Percentiles rank a stretch among this genome's conserved stretches.
These are phyloP conservation scores for Globisporangium orthogonon DNA, from an alignment of 352 stramenopile species.

Conservation along the genomic window DNA sequence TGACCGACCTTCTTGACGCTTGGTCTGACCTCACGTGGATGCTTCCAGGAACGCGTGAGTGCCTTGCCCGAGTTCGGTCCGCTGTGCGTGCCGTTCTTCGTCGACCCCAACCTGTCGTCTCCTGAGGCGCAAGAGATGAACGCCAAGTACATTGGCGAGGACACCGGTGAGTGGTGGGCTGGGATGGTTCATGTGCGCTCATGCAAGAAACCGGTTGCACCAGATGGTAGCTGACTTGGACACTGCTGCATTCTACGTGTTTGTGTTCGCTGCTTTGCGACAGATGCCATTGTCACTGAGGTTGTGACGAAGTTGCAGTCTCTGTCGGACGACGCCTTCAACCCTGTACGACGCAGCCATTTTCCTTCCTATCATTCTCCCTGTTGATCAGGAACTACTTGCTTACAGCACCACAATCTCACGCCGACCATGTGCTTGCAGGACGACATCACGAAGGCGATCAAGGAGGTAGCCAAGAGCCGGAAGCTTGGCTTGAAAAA, in stretches of 20 bases:
- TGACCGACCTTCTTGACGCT: background rate
- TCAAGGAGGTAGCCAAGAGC: conserved; percentile 73
- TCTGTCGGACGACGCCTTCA: conserved; percentile 64
- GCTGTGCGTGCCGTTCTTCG: conserved; percentile 71
- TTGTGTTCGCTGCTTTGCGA: too few relatives aligned
- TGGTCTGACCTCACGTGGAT: background rate
- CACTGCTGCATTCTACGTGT: background rate
- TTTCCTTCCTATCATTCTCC: background rate
- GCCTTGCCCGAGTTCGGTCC: conserved; percentile 74
- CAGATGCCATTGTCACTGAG: conserved; percentile 47
- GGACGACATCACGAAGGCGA: conserved; percentile 69
- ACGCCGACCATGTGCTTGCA: conserved; percentile 13
- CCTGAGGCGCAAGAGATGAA: conserved; percentile 56
- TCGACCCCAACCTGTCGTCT: conserved; percentile 44
- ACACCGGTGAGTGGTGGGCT: conserved; percentile 27
- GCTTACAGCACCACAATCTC: background rate
- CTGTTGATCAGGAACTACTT: background rate
- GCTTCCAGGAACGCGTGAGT: conserved; percentile 61
- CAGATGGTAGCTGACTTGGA: background rate
- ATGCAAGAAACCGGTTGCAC: too few relatives aligned
- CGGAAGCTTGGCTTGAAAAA: conserved; percentile 77
- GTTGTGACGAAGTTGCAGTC: conserved; percentile 34
- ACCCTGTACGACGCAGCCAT: conserved; percentile 24
- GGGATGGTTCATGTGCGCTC: conserved; percentile 4
- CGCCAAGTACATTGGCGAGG: conserved; percentile 62